phyloP scores from a whole-genome alignment of 768 basidiomycete genomes.

The Boletus patriciae region DNA sequence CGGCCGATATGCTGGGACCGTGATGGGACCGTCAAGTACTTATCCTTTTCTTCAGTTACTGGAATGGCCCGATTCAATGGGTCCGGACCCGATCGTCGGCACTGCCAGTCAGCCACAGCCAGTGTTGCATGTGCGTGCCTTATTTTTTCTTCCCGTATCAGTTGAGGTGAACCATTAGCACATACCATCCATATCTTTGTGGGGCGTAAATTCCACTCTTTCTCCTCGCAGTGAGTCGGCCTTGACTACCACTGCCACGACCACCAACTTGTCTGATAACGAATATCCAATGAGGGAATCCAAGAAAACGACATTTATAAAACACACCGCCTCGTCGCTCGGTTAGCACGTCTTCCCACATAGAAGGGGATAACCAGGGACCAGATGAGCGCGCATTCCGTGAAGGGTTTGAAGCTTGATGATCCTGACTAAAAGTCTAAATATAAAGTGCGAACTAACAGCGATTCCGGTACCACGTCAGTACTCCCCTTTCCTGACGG shows the following conservation, averaged over 20 bases:
- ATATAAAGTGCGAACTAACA: constrained; percentile 18
- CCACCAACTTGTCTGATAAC: constrained; percentile 7
- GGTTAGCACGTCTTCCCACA: constrained; percentile 16
- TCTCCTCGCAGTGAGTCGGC: constrained; percentile 14
- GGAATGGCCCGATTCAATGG: background rate
- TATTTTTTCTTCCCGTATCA: constrained; percentile 5
- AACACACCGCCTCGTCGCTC: constrained; percentile 23
- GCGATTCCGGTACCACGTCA: constrained; percentile 14
- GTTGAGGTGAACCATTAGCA: background rate
- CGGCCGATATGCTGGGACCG: too few species aligned
- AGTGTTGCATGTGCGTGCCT: background rate
- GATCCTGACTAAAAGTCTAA: constrained; percentile 29
- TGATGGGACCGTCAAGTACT: background rate
- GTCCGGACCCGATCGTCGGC: constrained; percentile 15
- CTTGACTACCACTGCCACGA: constrained; percentile 18
- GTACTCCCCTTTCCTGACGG: constrained; percentile 12
- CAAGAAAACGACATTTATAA: constrained; percentile 27
- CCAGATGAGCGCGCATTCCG: constrained; percentile 1
- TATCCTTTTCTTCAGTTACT: background rate
- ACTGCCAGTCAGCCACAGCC: too few species aligned
- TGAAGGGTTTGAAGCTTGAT: constrained; percentile 15
- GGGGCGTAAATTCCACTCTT: constrained; percentile 14
- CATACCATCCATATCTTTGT: background rate
- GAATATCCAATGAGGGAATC: constrained; percentile 11
- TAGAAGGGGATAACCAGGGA: constrained; percentile 19